Percentiles rank a stretch among this genome's conserved stretches.
Evolutionary conservation across 73 alveolate species (phyloP).

Genomic region (Stentor coeruleus): DNA sequence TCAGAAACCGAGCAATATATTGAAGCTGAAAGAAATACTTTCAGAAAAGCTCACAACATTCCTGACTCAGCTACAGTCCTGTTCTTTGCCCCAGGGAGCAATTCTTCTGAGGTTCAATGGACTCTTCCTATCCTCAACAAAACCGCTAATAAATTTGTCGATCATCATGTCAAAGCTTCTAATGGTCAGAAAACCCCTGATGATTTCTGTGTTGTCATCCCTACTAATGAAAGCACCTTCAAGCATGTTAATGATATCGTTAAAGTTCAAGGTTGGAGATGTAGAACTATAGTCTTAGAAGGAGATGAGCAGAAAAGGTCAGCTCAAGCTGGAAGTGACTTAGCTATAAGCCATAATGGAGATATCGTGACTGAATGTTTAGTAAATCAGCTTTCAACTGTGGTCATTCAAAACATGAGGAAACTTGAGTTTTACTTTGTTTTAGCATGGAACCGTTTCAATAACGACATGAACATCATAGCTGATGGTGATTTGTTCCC

Average conservation of each 20-base stretch:
- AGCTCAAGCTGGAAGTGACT: conserved; percentile 23
- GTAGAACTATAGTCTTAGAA: neutral
- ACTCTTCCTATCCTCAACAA: conserved; percentile 4
- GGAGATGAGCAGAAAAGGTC: neutral
- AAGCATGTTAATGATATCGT: neutral
- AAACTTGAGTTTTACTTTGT: conserved; percentile 22
- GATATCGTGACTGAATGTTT: conserved; percentile 10
- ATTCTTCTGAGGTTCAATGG: neutral
- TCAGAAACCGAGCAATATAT: conserved; percentile 25
- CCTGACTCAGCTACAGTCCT: conserved; percentile 15
- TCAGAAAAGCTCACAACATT: conserved; percentile 3
- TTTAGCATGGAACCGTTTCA: conserved; percentile 20
- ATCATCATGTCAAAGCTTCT: neutral
- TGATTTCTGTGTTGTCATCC: conserved; percentile 7
- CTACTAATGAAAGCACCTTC: neutral
- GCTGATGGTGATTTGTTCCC: conserved; percentile 31
- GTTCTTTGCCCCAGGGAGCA: conserved; percentile 23
- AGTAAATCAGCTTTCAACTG: conserved; percentile 25
- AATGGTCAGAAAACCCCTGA: neutral
- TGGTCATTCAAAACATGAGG: conserved; percentile 23
- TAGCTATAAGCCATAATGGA: conserved; percentile 24
- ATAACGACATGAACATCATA: conserved; percentile 27
- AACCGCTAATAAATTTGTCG: conserved; percentile 3
- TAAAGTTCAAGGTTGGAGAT: neutral
- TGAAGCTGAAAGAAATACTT: conserved; percentile 19